Conservation (phyloP, 371 early-diverging fungal species). For the Mucor sp. region DNA sequence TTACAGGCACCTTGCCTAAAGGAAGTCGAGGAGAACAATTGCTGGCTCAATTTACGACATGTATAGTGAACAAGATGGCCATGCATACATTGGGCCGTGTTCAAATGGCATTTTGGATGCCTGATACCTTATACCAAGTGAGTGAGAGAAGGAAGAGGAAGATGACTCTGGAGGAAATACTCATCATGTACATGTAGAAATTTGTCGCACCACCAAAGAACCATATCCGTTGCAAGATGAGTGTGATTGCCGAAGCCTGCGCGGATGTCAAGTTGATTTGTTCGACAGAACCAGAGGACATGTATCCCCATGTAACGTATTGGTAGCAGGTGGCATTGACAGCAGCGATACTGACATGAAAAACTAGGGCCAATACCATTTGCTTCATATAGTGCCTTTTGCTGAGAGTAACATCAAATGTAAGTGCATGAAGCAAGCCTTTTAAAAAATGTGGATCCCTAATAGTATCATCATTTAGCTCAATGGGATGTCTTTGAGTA, state of each 20-base stretch:
- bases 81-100: constrained; percentile 48
- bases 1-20: constrained; percentile 50
- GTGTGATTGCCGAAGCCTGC: constrained; percentile 44
- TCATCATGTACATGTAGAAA: constrained; percentile 29
- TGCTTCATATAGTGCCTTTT: constrained; percentile 48
- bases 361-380: constrained; percentile 48
- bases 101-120: constrained; percentile 53
- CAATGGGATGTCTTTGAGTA: constrained; percentile 63
- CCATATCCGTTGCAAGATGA: constrained; percentile 43
- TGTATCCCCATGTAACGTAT: constrained; percentile 42
- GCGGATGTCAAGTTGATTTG: constrained; percentile 28
- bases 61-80: constrained; percentile 47
- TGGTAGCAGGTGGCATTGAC: too few relatives aligned
- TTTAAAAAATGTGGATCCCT: neutral
- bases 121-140: constrained; percentile 35
- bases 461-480: constrained; percentile 25
- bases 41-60: constrained; percentile 44
- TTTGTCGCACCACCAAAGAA: constrained; percentile 35
- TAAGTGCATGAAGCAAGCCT: constrained; percentile 14
- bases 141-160: neutral
- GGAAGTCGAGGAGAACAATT: constrained; percentile 44
- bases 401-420: constrained; percentile 44
- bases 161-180: neutral
- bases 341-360: neutral
- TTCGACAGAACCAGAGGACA: constrained; percentile 16